phyloP scores from a whole-genome alignment of 345 rosid genomes.

The Durio zibethinus region DNA sequence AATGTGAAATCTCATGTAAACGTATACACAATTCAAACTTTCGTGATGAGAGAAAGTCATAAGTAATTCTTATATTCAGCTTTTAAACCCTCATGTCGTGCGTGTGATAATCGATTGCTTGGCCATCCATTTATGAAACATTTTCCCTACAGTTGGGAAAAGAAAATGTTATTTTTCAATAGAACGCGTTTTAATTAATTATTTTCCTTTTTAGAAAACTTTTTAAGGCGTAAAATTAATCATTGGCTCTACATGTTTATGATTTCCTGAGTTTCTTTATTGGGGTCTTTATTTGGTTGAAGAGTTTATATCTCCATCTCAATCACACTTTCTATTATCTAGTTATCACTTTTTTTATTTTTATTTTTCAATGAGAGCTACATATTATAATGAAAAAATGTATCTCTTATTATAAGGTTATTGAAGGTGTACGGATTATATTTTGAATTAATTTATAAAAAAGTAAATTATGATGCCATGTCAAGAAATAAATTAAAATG shows the following conservation, averaged over 20 bases:
- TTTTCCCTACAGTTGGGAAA: background rate
- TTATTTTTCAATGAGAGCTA: no score
- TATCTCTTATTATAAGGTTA: no score
- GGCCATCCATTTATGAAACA: background rate
- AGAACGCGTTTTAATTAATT: background rate
- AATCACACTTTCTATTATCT: no score
- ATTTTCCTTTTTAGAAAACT: background rate
- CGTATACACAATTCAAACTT: no score
- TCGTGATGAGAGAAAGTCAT: no score
- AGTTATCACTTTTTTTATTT: no score
- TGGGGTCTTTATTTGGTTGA: background rate
- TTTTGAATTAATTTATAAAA: background rate
- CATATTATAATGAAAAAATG: no score
- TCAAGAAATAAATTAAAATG: background rate
- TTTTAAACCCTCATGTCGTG: background rate
- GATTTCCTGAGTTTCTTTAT: background rate
- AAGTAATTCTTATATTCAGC: background rate
- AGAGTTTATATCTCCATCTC: no score
- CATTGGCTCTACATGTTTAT: background rate
- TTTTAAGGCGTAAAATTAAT: background rate
- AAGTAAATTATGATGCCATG: background rate
- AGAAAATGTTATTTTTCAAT: background rate
- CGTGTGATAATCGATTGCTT: background rate
- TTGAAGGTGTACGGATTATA: no score
- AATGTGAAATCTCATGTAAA: no score